These are phyloP conservation scores for Porogramme epimiltina DNA, from an alignment of 1,284 basidiomycete genomes.

Conservation along the genomic window DNA sequence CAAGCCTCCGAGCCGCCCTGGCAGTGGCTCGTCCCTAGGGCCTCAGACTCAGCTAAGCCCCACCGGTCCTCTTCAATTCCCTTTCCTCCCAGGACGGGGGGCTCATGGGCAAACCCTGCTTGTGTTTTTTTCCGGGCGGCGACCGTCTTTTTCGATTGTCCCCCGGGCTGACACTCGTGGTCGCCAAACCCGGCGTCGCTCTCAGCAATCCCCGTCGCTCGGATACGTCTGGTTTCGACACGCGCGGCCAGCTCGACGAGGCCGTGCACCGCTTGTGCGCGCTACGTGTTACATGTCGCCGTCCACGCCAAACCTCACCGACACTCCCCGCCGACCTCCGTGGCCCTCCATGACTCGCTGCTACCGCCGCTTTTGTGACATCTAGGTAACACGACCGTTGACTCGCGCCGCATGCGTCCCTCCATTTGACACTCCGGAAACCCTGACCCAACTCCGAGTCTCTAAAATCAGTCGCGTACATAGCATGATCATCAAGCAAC, in stretches of 20 bases:
- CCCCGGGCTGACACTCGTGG: too few relatives aligned
- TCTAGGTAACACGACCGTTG: conserved; percentile 4
- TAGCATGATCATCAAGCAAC: conserved; percentile 21
- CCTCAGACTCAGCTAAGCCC: too few relatives aligned
- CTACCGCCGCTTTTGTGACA: conserved; percentile 5
- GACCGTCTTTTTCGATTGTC: too few relatives aligned
- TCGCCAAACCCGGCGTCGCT: too few relatives aligned
- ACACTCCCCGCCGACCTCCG: conserved; percentile 3
- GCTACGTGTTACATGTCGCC: conserved; percentile 18
- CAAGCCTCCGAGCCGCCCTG: neutral
- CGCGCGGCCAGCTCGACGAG: neutral
- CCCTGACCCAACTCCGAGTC: conserved; percentile 5
- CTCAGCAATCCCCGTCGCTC: too few relatives aligned
- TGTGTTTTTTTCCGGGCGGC: too few relatives aligned
- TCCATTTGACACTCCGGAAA: conserved; percentile 14
- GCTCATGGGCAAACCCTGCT: too few relatives aligned
- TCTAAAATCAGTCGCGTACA: conserved; percentile 19
- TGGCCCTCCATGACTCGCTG: neutral
- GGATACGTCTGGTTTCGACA: too few relatives aligned
- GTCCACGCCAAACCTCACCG: too few relatives aligned
- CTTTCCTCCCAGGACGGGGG: too few relatives aligned
- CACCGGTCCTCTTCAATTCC: too few relatives aligned
- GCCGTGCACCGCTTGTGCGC: conserved; percentile 1
- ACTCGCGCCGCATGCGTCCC: conserved; percentile 5
- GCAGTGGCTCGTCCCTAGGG: too few relatives aligned